These are phyloP conservation scores for Syncephalastrum sp. DNA, from an alignment of 371 early-diverging fungal genomes.

Conservation along the genomic window DNA sequence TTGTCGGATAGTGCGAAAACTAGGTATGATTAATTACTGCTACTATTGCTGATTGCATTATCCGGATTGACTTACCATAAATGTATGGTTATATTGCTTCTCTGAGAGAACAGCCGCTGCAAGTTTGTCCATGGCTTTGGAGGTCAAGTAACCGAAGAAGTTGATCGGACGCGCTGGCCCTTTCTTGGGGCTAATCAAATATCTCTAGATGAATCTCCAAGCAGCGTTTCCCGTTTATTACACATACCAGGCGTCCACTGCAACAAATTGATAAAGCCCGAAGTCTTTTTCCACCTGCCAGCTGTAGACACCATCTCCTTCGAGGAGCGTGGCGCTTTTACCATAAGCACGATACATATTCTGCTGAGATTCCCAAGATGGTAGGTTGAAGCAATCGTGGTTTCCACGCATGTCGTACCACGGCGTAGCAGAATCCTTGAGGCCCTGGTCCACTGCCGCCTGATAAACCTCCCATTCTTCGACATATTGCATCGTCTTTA, in stretches of 20 bases:
- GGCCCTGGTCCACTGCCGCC: slow-evolving; percentile 54
- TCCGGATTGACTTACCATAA: slow-evolving; percentile 43
- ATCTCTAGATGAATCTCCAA: background rate
- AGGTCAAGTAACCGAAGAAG: slow-evolving; percentile 85
- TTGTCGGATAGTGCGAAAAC: slow-evolving; percentile 85
- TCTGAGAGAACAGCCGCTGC: slow-evolving; percentile 32
- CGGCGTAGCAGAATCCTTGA: slow-evolving; percentile 22
- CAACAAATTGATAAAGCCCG: slow-evolving; percentile 82
- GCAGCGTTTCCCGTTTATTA: background rate
- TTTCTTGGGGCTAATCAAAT: slow-evolving; percentile 55
- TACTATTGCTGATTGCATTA: background rate
- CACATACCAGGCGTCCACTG: slow-evolving; percentile 80
- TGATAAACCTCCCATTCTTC: slow-evolving; percentile 86
- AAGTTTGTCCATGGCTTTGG: slow-evolving; percentile 71
- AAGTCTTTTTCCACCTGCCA: slow-evolving; percentile 57
- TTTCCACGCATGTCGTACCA: slow-evolving; percentile 90
- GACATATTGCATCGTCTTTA: slow-evolving; percentile 71
- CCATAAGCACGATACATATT: slow-evolving; percentile 68
- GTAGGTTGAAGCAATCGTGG: slow-evolving; percentile 85
- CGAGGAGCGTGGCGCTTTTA: slow-evolving; percentile 36
- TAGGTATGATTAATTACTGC: slow-evolving; percentile 11
- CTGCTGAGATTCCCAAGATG: slow-evolving; percentile 55
- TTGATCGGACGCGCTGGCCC: slow-evolving; percentile 87
- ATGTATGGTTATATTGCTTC: slow-evolving; percentile 65
- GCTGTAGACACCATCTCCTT: slow-evolving; percentile 58